Evolutionary conservation across 768 basidiomycete genomes (phyloP), one percentile per base, ranked within the genome.

Genomic region (Guyanaporus albipodus): DNA sequence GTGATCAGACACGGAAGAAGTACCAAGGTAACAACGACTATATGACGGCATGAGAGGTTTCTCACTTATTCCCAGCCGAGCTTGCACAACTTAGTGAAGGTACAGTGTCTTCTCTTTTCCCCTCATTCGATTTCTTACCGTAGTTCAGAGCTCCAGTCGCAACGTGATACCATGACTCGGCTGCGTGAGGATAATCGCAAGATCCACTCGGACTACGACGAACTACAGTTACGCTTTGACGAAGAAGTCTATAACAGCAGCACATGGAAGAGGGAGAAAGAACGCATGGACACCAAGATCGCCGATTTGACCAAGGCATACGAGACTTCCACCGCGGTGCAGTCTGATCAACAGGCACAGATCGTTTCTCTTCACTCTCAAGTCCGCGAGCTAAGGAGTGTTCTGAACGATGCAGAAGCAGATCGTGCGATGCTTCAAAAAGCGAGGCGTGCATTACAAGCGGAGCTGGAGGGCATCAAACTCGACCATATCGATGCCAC

Each of bases 221-320:
- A 85, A 29, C 73, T 91, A 4, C 85, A 87, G 55, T 67, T 86
- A 27, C 77, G 79, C 31, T 83, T 80, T 53, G 85, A 90, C 49
- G 85, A 88, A 50, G 88, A 90, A 57, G 74, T 85, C 8, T 86
- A 84, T 64, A 85, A 78, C 46, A 83, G 85, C 38, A 77, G 82
- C 12, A 79, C 84, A 4, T 91, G 89, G 91, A 85, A 85, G 70
- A 86, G 87, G 60, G 90, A 93, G 70, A 89, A 83, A 64, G 89
- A 91, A 48, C 83, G 87, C 10, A 71, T 91, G 69, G 88, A 92
- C 50, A 85, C 79, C 42, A 91, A 88, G 75, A 88, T 92, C 43
- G 63, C 62, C 5, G 86, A 91, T 62, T 59, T 90, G 48, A 82
- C 78, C 19, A 82, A 80, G 45, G 88, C 85, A 1, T 90, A 83